Evolutionary conservation across 179 eudicot species (phyloP).

Genomic region (Beta corolliflora): DNA sequence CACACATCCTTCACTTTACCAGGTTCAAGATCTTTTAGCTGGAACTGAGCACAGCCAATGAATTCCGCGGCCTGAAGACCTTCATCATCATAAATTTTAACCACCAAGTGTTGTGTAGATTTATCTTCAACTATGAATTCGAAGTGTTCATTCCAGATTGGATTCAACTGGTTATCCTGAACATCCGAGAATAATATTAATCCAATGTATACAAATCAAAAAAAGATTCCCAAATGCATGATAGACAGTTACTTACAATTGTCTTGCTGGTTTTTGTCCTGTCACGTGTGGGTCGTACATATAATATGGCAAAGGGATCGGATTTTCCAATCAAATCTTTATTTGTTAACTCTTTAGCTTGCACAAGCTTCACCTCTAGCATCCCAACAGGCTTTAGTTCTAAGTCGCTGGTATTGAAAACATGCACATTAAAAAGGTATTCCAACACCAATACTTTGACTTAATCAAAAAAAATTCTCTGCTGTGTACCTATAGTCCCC

Average conservation of each 20-base stretch:
- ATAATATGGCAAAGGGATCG: conserved; percentile 87
- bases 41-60: conserved; percentile 80
- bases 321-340: conserved; percentile 94
- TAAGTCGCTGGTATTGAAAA: conserved; percentile 55
- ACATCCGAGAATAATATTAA: conserved; percentile 13
- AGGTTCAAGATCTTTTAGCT: conserved; percentile 74
- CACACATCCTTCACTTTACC: conserved; percentile 94
- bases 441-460: background rate
- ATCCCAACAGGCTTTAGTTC: conserved; percentile 91
- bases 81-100: conserved; percentile 88
- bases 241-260: conserved; percentile 53
- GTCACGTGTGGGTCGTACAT: conserved; percentile 71
- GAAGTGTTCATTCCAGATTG: conserved; percentile 95
- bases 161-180: conserved; percentile 83
- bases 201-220: background rate
- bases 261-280: conserved; percentile 83
- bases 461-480: background rate
- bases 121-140: conserved; percentile 84
- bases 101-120: conserved; percentile 82
- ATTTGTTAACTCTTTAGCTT: conserved; percentile 83
- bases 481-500: conserved; percentile 74
- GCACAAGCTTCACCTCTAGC: conserved; percentile 92
- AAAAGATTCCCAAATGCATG: background rate
- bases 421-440: conserved; percentile 2
- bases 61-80: conserved; percentile 82